Evolutionary conservation across 202 grass and related monocot species (phyloP), one percentile per base, ranked within the genome.

Genomic region (Zizania palustris): DNA sequence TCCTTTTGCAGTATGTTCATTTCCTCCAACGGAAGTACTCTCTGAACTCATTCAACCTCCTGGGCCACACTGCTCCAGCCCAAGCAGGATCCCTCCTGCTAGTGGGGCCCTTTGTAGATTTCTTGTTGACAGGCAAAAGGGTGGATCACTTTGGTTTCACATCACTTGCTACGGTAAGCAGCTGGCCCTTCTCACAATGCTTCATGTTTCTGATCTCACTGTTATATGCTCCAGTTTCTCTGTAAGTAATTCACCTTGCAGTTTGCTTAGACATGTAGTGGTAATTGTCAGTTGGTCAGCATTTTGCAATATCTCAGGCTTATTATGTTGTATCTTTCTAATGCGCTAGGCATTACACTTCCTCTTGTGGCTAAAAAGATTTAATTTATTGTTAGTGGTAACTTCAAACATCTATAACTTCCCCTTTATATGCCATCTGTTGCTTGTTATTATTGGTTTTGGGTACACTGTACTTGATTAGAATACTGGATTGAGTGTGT

Each of bases 31-130:
- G 71, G 75, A 97, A 93, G 73, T 88, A 97, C 73, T 74, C 90
- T 11, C 82, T 97, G 74, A 90, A 89, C 73, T 97, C 93, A 16
- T 97, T 91, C 84, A 97, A 97, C 74, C 90, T 97, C 66, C 82
- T 97, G 63, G 74, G 86, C 39, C 93, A 97, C 64, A 97, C 86
- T 72, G 90, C 93, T 82, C 93, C 88, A 75, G 85, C 71, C 67
- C 93, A 97, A 80, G 93, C 93, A 41, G 80, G 75, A 65, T 89
- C 93, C 40, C 88, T 97, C 39, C 46, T 97, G 75, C 80, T 97
- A 39, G 46, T 91, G 10, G 93, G 93, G 4, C 93, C 93, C 57
- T 91, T 93, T 13, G 57, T 93, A 3, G 93, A 97, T 87, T 89
- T 76, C 54, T 85, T 83, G 82, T 65, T 97, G 77, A 93, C 90